Percentiles rank a stretch among this genome's conserved stretches.
Evolutionary conservation across 2,329 filamentous ascomycete species (phyloP).

Genomic region (Dothidotthia symphoricarpi): DNA sequence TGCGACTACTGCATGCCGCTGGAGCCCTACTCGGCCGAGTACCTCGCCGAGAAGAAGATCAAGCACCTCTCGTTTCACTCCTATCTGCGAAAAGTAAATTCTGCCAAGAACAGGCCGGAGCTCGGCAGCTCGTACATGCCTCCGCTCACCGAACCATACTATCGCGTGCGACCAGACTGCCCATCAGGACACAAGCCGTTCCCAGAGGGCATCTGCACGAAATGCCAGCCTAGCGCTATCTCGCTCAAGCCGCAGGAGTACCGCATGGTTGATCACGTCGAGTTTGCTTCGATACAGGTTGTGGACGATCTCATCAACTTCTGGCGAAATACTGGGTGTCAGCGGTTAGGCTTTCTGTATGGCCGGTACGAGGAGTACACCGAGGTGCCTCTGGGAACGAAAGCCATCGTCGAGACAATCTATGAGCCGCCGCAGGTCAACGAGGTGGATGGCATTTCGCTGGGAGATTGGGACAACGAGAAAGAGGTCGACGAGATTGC

Average conservation of each 20-base stretch:
- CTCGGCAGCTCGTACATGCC: slow-evolving; percentile 93
- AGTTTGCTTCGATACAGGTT: slow-evolving; percentile 81
- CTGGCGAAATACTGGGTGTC: slow-evolving; percentile 81
- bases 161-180: slow-evolving; percentile 82
- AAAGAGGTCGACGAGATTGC: slow-evolving; percentile 78
- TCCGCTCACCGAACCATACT: slow-evolving; percentile 88
- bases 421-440: slow-evolving; percentile 92
- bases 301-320: slow-evolving; percentile 89
- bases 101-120: slow-evolving; percentile 94
- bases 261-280: slow-evolving; percentile 97
- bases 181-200: slow-evolving; percentile 90
- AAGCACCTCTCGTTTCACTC: slow-evolving; percentile 97
- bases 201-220: slow-evolving; percentile 96
- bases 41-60: slow-evolving; percentile 93
- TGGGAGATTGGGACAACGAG: slow-evolving; percentile 83
- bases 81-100: slow-evolving; percentile 90
- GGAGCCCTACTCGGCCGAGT: slow-evolving; percentile 87
- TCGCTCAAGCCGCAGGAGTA: slow-evolving; percentile 90
- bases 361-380: slow-evolving; percentile 87
- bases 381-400: slow-evolving; percentile 89
- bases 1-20: slow-evolving; percentile 98
- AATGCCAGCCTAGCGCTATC: slow-evolving; percentile 96
- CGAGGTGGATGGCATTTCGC: slow-evolving; percentile 82
- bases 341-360: slow-evolving; percentile 87
- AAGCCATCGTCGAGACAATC: slow-evolving; percentile 94